Base-by-base conservation (phyloP, 768 basidiomycete species). In the Lactarius hatsudake region DNA sequence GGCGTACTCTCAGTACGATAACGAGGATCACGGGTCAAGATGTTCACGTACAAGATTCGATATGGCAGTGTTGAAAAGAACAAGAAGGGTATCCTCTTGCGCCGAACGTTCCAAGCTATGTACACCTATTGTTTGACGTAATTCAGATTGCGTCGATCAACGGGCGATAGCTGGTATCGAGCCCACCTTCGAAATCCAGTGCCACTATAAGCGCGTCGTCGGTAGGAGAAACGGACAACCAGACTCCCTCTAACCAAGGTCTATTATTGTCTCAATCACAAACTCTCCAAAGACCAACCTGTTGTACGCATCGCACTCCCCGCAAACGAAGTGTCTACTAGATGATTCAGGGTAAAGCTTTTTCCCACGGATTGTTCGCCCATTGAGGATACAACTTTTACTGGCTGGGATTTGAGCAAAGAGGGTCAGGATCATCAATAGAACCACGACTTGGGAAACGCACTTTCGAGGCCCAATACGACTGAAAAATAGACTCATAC, bases 281-380 rank as follows among this genome's bases (percentile, higher is more conserved):
- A 30, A 26, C 23, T 18, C 20, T 40, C 36, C 20, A 23, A 54
- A 43, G 48, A 51, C 59, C 4, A 1, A 78, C 79, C 81, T 34
- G 84, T 87, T 10, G 86, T 87, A 17, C 84, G 77, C 85, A 88
- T 87, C 0, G 86, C 87, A 18, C 82, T 85, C 0, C 86, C 87
- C 9, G 85, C 86, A 68, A 88, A 88, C 0, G 87, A 87, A 0
- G 86, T 86, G 68, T 88, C 87, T 0, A 79, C 81, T 5, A 88
- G 76, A 69, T 88, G 87, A 60, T 87, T 87, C 23, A 87, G 72
- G 0, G 82, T 76, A 62, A 82, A 88, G 59, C 82, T 84, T 69
- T 87, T 87, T 0, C 86, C 87, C 0, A 87, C 87, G 0, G 85
- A 87, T 71, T 87, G 87, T 72, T 87, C 86, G 1, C 86, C 86